Base-by-base conservation (phyloP, 2,329 filamentous ascomycete species). In the Drechslerella dactyloides region DNA sequence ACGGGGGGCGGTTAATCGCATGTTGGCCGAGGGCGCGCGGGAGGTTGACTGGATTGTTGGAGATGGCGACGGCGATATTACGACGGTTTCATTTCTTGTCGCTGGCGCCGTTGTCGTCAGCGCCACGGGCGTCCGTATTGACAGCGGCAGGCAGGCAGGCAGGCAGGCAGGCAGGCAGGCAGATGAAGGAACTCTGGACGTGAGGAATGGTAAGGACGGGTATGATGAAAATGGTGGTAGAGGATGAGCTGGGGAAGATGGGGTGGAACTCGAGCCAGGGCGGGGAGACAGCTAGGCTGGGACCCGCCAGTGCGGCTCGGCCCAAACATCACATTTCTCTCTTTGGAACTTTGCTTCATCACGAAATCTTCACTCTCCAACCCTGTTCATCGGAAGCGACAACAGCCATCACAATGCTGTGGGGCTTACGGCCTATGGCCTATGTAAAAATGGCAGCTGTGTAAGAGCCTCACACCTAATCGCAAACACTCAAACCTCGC, bases 401-500 rank as follows among this genome's bases (percentile, higher is more conserved):
- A 46, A n/a, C 44, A 19, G 10, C 54, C 17, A 3, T 21, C 66
- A 56, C 37, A 6, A 70, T 64, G 66, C 46, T 30, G 48, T 56
- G 58, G 21, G 42, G 37, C 21, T 23, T 48, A 56, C 30, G 50
- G 27, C 63, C 53, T 33, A 33, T 33, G 66, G 63, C 50, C 11
- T 70, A 70, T 23, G 59, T 48, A 46, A 64, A 70, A 27, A 70
- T 70, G 66, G 66, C 54, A 3, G 59, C 48, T 55, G 66, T 48
- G 59, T 70, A 59, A 7, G 65, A 44, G 40, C 44, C 40, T 17
- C 40, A 21, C n/a, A 23, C 21, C 23, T 11, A 6, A 0, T 17
- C 3, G n/a, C 35, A 42, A 35, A 8, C 53, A 19, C 8, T 33
- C 30, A 11, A 15, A 10, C 2, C 37, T 13, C 4, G n/a, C 37